Evolutionary conservation across 768 basidiomycete species (phyloP), one percentile per base, ranked within the genome.

Genomic region (Boletus fagicola): DNA sequence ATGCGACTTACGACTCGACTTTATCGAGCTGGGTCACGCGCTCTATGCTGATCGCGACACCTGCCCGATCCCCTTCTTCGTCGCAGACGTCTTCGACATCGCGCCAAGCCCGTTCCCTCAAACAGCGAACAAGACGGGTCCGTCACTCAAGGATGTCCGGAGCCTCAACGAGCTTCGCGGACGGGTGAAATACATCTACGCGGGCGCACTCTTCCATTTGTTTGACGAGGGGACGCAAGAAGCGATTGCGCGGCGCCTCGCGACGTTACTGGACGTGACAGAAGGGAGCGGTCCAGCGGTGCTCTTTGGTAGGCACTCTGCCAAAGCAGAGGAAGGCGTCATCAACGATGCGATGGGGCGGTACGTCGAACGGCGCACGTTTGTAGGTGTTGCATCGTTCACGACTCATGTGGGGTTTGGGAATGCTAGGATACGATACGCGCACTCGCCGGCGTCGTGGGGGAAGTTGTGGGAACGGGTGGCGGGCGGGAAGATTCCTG

Each of bases 401-500:
- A 28, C 5, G 18, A 51, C 36, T 50, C 11, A 24, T 24, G 35
- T 2, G 36, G 22, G 1, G 7, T 1, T n/a, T 43, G n/a, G 18
- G 18, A 8, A 36, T 24, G 4, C 6, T 31, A 57, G 56, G 44
- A 5, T 12, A 18, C 43, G 56, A 47, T 56, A 57, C 24, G 59
- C 55, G 5, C 58, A 60, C 30, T 57, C 58, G 22, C 59, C 40
- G 12, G 28, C 31, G 2, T 60, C 59, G 10, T 57, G 59, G 56
- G 13, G 5, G 3, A 36, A 13, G 47, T 33, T 59, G 40, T 57
- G 50, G 55, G 28, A 52, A 39, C 46, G 51, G 15, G 45, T 57
- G 9, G 20, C 44, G 2, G 56, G n/a, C 3, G 47, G 20, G 7
- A 39, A 58, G 22, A 16, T 28, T 3, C 10, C 51, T 31, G 43